Evolutionary conservation across 2,329 filamentous ascomycete genomes (phyloP).

Genomic region (Monilinia aucupariae): DNA sequence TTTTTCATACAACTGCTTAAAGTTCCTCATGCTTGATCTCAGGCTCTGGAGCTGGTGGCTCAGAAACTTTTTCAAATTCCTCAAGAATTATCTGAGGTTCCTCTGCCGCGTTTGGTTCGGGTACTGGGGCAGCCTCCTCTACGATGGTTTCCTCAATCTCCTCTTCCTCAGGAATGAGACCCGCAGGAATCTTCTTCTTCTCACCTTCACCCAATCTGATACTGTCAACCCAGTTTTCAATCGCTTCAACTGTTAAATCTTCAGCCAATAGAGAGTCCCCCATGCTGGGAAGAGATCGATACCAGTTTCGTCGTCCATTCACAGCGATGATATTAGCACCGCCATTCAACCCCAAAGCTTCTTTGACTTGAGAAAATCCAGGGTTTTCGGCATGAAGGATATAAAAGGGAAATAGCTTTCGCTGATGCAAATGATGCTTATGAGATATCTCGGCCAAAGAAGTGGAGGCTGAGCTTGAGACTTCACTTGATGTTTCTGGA

Average conservation of each 20-base stretch:
- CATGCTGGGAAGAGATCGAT: conserved; percentile 55
- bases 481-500: conserved; percentile 40
- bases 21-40: conserved; percentile 19
- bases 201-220: conserved; percentile 82
- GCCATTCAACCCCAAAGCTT: conserved; percentile 56
- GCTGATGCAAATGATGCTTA: conserved; percentile 63
- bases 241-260: conserved; percentile 50
- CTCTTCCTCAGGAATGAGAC: conserved; percentile 44
- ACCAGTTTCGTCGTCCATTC: conserved; percentile 84
- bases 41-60: conserved; percentile 11
- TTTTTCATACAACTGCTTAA: neutral
- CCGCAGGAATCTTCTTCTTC: conserved; percentile 68
- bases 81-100: conserved; percentile 11
- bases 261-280: conserved; percentile 35
- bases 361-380: conserved; percentile 50
- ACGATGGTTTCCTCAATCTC: conserved; percentile 42
- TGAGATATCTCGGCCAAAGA: conserved; percentile 68
- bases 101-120: conserved; percentile 20
- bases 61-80: conserved; percentile 4
- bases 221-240: conserved; percentile 87
- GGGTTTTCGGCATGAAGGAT: conserved; percentile 60
- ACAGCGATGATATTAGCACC: conserved; percentile 71
- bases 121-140: conserved; percentile 32
- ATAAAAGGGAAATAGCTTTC: conserved; percentile 77
- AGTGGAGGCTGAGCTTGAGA: conserved; percentile 49